These are phyloP conservation scores for Kodamaea fungicola DNA, from an alignment of 1,139 yeast species.

Conservation along the genomic window DNA sequence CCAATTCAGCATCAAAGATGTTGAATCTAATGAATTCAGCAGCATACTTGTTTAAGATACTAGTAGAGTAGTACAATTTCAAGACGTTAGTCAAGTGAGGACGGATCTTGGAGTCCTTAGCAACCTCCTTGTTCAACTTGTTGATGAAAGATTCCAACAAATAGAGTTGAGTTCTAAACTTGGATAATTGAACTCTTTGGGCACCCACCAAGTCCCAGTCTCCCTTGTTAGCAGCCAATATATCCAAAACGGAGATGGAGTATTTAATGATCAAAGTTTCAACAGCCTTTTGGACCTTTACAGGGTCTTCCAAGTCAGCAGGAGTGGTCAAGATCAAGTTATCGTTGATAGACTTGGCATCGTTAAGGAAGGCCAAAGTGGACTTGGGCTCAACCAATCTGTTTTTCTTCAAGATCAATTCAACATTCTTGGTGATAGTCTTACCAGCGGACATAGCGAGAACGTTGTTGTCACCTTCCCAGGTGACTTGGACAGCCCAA, in stretches of 20 bases:
- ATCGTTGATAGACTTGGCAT: constrained; percentile 18
- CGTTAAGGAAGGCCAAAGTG: constrained; percentile 44
- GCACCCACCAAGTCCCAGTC: constrained; percentile 33
- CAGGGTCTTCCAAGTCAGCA: constrained; percentile 13
- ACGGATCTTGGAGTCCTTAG: constrained; percentile 14
- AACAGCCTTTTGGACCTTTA: constrained; percentile 15
- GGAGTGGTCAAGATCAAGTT: constrained; percentile 6
- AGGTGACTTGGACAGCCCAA: constrained; percentile 95
- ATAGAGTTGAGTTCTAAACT: constrained; percentile 24
- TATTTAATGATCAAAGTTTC: constrained; percentile 26
- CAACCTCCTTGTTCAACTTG: constrained; percentile 12
- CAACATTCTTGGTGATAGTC: constrained; percentile 59
- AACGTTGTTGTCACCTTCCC: constrained; percentile 96
- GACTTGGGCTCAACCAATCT: constrained; percentile 27
- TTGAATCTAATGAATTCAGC: constrained; percentile 40
- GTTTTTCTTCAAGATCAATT: constrained; percentile 27
- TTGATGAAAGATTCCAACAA: constrained; percentile 20
- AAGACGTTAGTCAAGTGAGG: constrained; percentile 21
- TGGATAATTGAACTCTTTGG: constrained; percentile 23
- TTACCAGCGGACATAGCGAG: constrained; percentile 82
- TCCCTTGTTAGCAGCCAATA: constrained; percentile 28
- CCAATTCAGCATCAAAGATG: constrained; percentile 31
- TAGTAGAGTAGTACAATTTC: constrained; percentile 19
- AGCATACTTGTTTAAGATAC: constrained; percentile 35
- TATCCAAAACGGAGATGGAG: constrained; percentile 21